Base-by-base conservation (phyloP, 192 early-diverging fungal species). In the Spizellomyces punctatus region DNA sequence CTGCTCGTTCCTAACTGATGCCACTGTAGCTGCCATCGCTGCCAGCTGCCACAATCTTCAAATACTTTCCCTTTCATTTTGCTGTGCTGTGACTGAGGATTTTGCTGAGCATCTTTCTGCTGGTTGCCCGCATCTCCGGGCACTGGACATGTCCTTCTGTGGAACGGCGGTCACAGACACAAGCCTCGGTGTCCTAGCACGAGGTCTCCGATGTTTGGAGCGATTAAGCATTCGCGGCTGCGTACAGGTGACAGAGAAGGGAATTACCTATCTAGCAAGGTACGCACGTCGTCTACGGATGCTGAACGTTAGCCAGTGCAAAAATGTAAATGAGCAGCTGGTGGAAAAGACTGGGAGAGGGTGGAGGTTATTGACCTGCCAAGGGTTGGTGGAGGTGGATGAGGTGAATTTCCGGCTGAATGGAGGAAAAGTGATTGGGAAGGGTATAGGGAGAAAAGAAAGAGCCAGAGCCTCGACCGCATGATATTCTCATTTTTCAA, bases 1-100 rank as follows among this genome's bases (percentile, higher is more conserved):
- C 72, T 94, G 92, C 71, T 89, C 87, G 3, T 94, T 93, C 65
- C 73, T 94, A 12, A 88, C 90, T 5, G 91, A 93, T 57, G 77
- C 75, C 6, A 82, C 91, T 2, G 84, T 92, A 36, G 48, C 78
- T 7, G 63, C 71, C n/a, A 48, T 93, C 16, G 81, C 85, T 2
- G 71, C 70, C 1, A 76, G 77, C 12, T 88, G 89, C 71, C 87
- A 88, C 17, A 67, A 76, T 3, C 75, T 93, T 1, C 54, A 81
- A 58, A 57, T 68, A 14, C 74, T 92, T 5, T 86, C 82, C 8
- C 83, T 93, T 14, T 89, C 86, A 22, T 93, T 93, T 70, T 93
- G 92, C 68, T 93, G 91, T 76, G 85, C 91, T 0, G 63, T 93
- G 12, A 91, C 90, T 1, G 91, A 93, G 63, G 57, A 69, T 12